These are phyloP conservation scores for Eucalyptus sp. DNA, from an alignment of 345 rosid genomes.

Conservation along the genomic window DNA sequence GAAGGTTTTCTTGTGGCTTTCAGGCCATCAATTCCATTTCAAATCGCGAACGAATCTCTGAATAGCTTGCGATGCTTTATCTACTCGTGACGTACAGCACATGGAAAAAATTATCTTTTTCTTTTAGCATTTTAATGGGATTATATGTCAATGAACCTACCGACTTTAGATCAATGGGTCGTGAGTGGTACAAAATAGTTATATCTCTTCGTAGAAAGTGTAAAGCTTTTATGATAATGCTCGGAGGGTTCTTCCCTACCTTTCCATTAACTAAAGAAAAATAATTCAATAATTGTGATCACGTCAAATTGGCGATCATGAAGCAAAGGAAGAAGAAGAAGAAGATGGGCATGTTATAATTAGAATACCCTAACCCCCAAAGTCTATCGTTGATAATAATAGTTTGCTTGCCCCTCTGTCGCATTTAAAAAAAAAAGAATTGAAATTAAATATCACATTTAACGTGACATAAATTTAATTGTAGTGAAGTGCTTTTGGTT, in stretches of 20 bases:
- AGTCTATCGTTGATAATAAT: background rate
- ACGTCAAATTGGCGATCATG: background rate
- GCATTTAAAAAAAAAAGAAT: too few species aligned
- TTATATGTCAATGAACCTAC: background rate
- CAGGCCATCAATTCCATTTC: background rate
- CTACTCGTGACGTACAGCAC: background rate
- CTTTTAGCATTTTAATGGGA: background rate
- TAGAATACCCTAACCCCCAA: background rate
- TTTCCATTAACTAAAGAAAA: too few species aligned
- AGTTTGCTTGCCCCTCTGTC: background rate
- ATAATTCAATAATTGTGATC: background rate
- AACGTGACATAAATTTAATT: background rate
- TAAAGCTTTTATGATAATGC: background rate
- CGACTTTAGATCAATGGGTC: background rate
- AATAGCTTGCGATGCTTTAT: background rate
- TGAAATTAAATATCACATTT: background rate
- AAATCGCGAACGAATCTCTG: background rate
- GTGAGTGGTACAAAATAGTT: background rate
- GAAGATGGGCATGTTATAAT: background rate
- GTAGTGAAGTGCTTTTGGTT: background rate
- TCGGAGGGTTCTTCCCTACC: background rate
- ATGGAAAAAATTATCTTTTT: background rate
- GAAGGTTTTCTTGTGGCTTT: background rate
- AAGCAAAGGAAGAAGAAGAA: background rate
- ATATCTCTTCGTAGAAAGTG: background rate